Conservation (phyloP, 176 grass and related monocot genomes). For the Zoysia japonica region DNA sequence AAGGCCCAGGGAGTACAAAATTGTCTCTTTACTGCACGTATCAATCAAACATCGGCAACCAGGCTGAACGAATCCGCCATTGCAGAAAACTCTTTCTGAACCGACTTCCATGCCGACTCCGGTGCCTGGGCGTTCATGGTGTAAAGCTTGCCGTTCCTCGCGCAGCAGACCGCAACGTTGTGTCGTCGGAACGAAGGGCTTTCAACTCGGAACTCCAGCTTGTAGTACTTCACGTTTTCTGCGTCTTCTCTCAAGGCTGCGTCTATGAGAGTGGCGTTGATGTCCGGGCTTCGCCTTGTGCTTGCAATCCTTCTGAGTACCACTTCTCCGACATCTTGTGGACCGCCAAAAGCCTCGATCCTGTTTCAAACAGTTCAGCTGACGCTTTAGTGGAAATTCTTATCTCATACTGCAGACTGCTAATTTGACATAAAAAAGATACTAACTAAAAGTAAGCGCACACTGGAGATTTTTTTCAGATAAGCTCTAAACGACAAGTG, state of each 20-base stretch:
- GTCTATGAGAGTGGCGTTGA: constrained; percentile 70
- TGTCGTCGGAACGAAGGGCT: constrained; percentile 64
- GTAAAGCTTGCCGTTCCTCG: constrained; percentile 67
- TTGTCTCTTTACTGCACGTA: constrained; percentile 6
- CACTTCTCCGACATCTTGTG: constrained; percentile 80
- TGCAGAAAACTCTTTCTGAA: constrained; percentile 58
- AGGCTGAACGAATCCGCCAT: constrained; percentile 88
- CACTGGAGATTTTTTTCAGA: not conserved
- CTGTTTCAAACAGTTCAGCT: constrained; percentile 38
- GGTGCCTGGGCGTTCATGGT: constrained; percentile 88
- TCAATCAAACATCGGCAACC: constrained; percentile 41
- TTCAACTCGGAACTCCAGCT: constrained; percentile 79
- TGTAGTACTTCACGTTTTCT: constrained; percentile 75
- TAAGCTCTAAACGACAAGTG: not conserved
- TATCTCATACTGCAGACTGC: not conserved
- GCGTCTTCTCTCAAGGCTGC: constrained; percentile 66
- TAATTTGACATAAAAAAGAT: not conserved
- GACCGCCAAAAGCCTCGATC: constrained; percentile 76
- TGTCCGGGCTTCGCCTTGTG: constrained; percentile 53
- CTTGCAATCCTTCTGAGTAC: constrained; percentile 81
- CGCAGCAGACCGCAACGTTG: constrained; percentile 82
- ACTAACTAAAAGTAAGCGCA: not conserved
- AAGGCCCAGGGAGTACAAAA: constrained; percentile 32
- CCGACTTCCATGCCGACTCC: constrained; percentile 56
- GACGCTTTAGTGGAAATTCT: not conserved